Base-by-base conservation (phyloP, 768 basidiomycete genomes). In the Mycena galopus region DNA sequence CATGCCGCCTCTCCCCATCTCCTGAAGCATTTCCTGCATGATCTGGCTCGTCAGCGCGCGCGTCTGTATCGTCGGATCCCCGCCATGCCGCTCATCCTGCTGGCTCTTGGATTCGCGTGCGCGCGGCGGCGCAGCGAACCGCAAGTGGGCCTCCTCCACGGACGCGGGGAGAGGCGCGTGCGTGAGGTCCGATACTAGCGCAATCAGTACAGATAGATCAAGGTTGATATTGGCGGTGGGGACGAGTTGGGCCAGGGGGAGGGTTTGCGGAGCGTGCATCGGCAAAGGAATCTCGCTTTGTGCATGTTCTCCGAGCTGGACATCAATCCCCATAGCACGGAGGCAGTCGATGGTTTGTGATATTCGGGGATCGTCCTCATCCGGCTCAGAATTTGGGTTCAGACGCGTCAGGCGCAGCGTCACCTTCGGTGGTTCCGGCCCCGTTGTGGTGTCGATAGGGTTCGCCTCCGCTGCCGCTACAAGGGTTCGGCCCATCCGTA, bases 171-270 rank as follows among this genome's bases (percentile, higher is more conserved):
- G 83, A 1, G 87, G 84, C 0, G 91, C 85, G 79, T 96, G 95
- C 0, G 93, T 92, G 62, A 95, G 89, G 73, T 95, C 94, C 14
- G 94, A 95, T 51, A 94, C 87, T 32, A 96, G 86, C 0, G 96
- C 95, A 65, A 97, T 93, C 56, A 97, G 87, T 1, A 93, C 87
- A 0, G 94, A 96, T 14, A 97, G 85, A 78, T 97, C 96, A 37
- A 96, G 87, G 74, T 96, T 94, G 80, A 97, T 86, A 58, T 86
- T 82, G 8, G 76, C 75, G 0, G 93, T 93, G 1, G 92, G 93
- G 12, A 78, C 67, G 42, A 87, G 78, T 56, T 78, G 72, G 19
- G 71, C 30, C 61, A 77, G 29, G 3, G 78, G 44, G 16, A 73
- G 60, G 25, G 75, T 35, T 47, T 65, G 42, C 19, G 77, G 27